Conservation (phyloP, 441 rosid species). For the Bocquillonia castaneifolia region DNA sequence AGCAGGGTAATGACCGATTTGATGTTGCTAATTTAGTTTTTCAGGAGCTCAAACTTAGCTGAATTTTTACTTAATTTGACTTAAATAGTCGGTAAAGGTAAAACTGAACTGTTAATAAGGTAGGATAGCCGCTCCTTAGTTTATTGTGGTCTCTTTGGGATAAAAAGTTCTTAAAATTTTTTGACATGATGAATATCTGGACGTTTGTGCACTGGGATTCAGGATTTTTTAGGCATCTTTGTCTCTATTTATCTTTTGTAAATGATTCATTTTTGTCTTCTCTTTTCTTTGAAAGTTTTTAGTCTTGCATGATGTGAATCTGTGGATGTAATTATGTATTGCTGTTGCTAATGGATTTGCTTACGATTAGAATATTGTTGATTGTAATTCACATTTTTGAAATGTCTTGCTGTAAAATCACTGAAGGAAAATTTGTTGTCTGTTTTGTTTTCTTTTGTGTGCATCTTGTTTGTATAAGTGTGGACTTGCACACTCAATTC, state of each 20-base stretch:
- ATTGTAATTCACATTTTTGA: neutral
- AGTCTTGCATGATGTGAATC: neutral
- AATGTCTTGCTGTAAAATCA: neutral
- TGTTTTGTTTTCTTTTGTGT: neutral
- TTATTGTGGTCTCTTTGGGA: neutral
- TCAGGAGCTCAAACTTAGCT: too few species aligned
- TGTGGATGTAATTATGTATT: neutral
- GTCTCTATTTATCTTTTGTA: too few species aligned
- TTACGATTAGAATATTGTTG: neutral
- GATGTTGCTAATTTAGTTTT: too few species aligned
- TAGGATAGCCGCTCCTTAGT: too few species aligned
- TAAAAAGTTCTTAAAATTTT: neutral
- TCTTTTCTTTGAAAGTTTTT: neutral
- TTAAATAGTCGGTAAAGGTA: too few species aligned
- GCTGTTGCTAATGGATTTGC: neutral
- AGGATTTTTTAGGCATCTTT: neutral
- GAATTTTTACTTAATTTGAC: too few species aligned
- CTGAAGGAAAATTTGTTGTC: conserved; percentile 1
- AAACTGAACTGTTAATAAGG: neutral
- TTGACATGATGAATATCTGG: too few species aligned
- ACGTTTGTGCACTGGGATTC: neutral
- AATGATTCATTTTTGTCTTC: neutral
- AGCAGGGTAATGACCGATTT: too few species aligned
- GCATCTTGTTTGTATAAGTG: neutral
- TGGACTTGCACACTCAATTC: neutral